Base-by-base conservation (phyloP, 768 basidiomycete species). In the Lentinula aciculospora region DNA sequence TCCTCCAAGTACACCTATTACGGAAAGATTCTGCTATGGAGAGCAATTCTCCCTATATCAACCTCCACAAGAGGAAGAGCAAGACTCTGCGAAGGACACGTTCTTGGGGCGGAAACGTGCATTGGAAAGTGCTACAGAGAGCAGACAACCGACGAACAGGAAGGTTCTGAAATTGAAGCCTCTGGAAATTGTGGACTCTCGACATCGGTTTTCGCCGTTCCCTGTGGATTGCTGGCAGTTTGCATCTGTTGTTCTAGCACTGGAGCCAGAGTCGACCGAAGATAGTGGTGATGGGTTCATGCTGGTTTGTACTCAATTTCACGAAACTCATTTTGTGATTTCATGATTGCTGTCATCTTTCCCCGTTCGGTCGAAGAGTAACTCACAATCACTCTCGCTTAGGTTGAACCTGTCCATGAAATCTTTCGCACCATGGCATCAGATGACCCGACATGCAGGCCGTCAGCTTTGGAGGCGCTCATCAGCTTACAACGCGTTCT, bases 161-260 rank as follows among this genome's bases (percentile, higher is more conserved):
- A 25, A 23, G 42, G 10, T n/a, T 17, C 8, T 32, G 4, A 32
- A n/a, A 4, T 36, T 36, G 49, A 51, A 51, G 31, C 34, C 53
- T 13, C 53, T 37, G 15, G 53, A 54, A 28, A 39, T 54, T 40
- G 49, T 34, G 21, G 53, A 28, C 53, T 27, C 23, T 27, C 25
- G 25, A 2, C 10, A 19, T 39, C 39, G 19, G 10, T 40, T 54
- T 54, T 54, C 53, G n/a, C 53, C 53, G 12, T 54, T 54, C 19
- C 21, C 53, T 39, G 53, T 54, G 53, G 53, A 54, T 13, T 54
- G 53, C 23, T 54, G 53, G 53, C 53, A 54, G 39, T 29, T 54
- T 19, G 21, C 53, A 2, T 39, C 53, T 3, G 13, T 23, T n/a
- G 25, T 39, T 19, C 25, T 51, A 10, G 10, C 49, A n/a, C 25